phyloP scores from a whole-genome alignment of 176 grass and related monocot genomes.

The Pontederia crassipes region DNA sequence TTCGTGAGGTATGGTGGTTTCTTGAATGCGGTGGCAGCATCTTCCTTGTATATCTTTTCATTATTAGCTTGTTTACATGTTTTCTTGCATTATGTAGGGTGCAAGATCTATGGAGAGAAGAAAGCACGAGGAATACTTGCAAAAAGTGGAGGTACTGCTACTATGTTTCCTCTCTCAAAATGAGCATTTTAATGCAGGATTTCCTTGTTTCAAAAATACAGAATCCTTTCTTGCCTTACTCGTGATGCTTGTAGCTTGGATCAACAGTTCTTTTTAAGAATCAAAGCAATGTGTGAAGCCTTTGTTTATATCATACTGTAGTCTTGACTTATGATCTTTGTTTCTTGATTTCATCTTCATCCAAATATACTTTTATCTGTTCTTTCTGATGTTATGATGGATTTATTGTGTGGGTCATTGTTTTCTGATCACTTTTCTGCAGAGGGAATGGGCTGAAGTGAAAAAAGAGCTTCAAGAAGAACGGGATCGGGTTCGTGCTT shows the following conservation, averaged over 20 bases:
- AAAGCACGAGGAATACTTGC: constrained; percentile 64
- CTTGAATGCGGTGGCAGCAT: constrained; percentile 12
- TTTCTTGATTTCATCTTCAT: not conserved
- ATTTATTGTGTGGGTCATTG: constrained; percentile 6
- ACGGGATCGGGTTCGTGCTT: constrained; percentile 60
- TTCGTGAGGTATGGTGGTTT: constrained; percentile 68
- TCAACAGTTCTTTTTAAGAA: too few species aligned
- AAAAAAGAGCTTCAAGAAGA: constrained; percentile 96
- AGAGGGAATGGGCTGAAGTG: constrained; percentile 95
- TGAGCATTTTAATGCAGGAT: not conserved
- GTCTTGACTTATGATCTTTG: not conserved
- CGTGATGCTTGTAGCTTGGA: too few species aligned
- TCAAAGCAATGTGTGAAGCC: too few species aligned
- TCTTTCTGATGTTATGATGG: constrained; percentile 1
- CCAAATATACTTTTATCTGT: too few species aligned
- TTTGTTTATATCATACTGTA: too few species aligned
- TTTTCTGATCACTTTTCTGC: constrained; percentile 10
- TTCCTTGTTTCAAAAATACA: not conserved
- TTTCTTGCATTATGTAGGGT: constrained; percentile 38
- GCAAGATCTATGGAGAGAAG: constrained; percentile 59
- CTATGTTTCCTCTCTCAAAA: not conserved
- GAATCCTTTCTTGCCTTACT: too few species aligned
- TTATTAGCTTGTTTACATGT: constrained; percentile 11
- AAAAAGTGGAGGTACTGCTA: constrained; percentile 63
- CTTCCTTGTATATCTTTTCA: constrained; percentile 2